Evolutionary conservation across 2,329 filamentous ascomycete genomes (phyloP).

Genomic region (Talaromyces piceae): DNA sequence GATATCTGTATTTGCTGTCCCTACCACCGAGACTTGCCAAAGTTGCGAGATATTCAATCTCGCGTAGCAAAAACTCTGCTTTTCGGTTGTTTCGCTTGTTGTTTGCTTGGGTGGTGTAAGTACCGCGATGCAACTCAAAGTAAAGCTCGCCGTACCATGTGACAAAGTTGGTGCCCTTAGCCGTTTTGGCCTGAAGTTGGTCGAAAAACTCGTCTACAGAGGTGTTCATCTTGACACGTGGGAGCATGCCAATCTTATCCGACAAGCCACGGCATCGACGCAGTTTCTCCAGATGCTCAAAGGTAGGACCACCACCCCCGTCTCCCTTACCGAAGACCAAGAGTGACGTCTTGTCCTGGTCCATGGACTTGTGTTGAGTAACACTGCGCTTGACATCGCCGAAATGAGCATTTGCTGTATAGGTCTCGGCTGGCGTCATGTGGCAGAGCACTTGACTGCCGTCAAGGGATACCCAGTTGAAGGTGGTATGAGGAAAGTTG

Average conservation of each 20-base stretch:
- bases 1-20: conserved; percentile 67
- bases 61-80: conserved; percentile 74
- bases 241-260: conserved; percentile 75
- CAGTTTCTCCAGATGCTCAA: conserved; percentile 89
- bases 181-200: conserved; percentile 68
- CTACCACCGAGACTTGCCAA: conserved; percentile 65
- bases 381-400: conserved; percentile 87
- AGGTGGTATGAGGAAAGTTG: conserved; percentile 96
- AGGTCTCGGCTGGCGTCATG: conserved; percentile 93
- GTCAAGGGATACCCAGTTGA: conserved; percentile 96
- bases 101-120: conserved; percentile 94
- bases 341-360: conserved; percentile 82
- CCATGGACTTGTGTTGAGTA: conserved; percentile 88
- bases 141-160: conserved; percentile 99
- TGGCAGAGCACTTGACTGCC: conserved; percentile 96
- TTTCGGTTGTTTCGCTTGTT: conserved; percentile 93
- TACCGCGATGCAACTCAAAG: conserved; percentile 93
- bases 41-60: conserved; percentile 82
- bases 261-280: conserved; percentile 84
- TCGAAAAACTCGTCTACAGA: conserved; percentile 95
- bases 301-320: conserved; percentile 89
- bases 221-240: conserved; percentile 78
- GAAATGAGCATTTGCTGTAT: conserved; percentile 90
- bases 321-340: conserved; percentile 96
- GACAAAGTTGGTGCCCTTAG: conserved; percentile 61